A percentile compares a stretch with the other conserved stretches of the same genome.
Conservation (phyloP, 352 stramenopile species). For the Globisporangium camurandrum region DNA sequence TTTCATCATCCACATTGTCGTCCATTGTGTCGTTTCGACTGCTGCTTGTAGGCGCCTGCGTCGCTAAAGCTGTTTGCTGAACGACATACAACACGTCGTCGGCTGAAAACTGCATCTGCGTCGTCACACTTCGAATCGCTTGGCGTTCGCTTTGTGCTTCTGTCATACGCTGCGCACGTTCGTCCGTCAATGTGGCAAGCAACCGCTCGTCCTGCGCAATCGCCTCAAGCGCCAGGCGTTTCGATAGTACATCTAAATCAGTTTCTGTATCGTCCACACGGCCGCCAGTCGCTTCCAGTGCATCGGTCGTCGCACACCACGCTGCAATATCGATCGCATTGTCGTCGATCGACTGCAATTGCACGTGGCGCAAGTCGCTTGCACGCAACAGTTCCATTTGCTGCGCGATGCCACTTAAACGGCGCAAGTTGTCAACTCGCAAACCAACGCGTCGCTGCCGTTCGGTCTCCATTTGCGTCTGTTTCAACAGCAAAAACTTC, state of each 20-base stretch:
- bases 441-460: conserved; percentile 32
- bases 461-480: conserved; percentile 30
- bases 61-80: not conserved
- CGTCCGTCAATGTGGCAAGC: conserved; percentile 38
- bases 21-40: not conserved
- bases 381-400: conserved; percentile 27
- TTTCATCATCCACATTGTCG: conserved; percentile 3
- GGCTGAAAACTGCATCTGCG: conserved; percentile 32
- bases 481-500: conserved; percentile 23
- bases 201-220: conserved; percentile 32
- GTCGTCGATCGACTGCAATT: conserved; percentile 16
- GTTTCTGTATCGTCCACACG: no score
- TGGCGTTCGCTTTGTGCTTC: conserved; percentile 40
- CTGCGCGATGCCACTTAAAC: conserved; percentile 26
- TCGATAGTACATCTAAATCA: no score
- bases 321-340: conserved; percentile 14
- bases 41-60: not conserved
- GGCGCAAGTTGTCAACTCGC: conserved; percentile 24
- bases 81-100: conserved; percentile 40
- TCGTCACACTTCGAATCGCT: conserved; percentile 34
- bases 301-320: conserved; percentile 4
- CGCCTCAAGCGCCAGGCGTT: conserved; percentile 16
- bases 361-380: conserved; percentile 38
- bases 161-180: conserved; percentile 49
- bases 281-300: conserved; percentile 19